Conservation (phyloP, 208 protist genomes). For the Trypanosoma vivax region DNA sequence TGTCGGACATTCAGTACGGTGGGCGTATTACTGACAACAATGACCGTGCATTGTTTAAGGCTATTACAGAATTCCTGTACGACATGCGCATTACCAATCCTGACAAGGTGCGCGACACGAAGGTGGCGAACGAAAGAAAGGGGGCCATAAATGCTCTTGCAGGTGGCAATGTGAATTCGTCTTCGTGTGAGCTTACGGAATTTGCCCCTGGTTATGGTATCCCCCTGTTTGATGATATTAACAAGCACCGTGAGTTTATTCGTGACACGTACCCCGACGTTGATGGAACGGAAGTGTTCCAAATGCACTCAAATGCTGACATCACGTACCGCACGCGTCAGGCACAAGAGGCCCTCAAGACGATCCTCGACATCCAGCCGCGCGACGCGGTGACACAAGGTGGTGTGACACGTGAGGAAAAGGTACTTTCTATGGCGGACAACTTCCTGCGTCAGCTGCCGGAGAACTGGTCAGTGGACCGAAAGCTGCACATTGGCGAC, state of each 20-base stretch:
- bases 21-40: slow-evolving; percentile 98
- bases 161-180: neutral
- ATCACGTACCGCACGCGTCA: slow-evolving; percentile 92
- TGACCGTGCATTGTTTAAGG: slow-evolving; percentile 96
- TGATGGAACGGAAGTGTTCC: slow-evolving; percentile 96
- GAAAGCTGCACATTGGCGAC: slow-evolving; percentile 66
- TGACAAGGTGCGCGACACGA: slow-evolving; percentile 79
- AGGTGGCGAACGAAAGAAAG: slow-evolving; percentile 16
- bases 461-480: slow-evolving; percentile 85
- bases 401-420: slow-evolving; percentile 91
- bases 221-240: slow-evolving; percentile 90
- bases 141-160: neutral
- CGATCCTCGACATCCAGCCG: slow-evolving; percentile 96
- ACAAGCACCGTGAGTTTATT: slow-evolving; percentile 90
- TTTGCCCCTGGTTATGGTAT: slow-evolving; percentile 86
- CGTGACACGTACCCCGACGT: slow-evolving; percentile 92
- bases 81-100: slow-evolving; percentile 84
- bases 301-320: slow-evolving; percentile 96
- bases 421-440: slow-evolving; percentile 87
- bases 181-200: slow-evolving; percentile 52
- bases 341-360: slow-evolving; percentile 89
- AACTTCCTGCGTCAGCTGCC: slow-evolving; percentile 90
- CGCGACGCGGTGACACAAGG: slow-evolving; percentile 80
- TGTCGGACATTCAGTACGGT: slow-evolving; percentile 98
- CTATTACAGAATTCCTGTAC: slow-evolving; percentile 94